Base-by-base conservation (phyloP, 345 rosid species). In the Dipteronia sinensis region DNA sequence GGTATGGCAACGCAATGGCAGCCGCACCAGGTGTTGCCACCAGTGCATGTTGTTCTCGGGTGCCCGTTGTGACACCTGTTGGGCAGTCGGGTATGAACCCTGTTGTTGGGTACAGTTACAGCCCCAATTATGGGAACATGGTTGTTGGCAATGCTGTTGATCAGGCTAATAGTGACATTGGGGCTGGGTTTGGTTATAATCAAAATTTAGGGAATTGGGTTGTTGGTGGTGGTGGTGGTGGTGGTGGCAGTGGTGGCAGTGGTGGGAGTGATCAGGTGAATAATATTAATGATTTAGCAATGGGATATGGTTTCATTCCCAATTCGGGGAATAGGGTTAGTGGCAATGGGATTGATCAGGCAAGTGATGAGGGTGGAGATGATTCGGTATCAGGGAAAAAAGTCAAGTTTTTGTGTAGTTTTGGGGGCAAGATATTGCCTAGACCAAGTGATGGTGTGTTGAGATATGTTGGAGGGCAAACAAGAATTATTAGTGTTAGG, bases 391-490 rank as follows among this genome's bases (percentile, higher is more conserved):
- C 90, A 1, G 85, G 88, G 78, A 90, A 84, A 82, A 90, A 88
- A 72, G 87, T 92, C 27, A 92, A 90, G 82, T 82, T 92, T 58
- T 82, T 92, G 82, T 92, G 93, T 80, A 90, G 94, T 79, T 92
- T 90, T 80, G 89, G 94, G 74, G 97, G 97, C 20, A 90, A 86
- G 82, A 92, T 92, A 75, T 80, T 90, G 80, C 97, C 97, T 67
- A 88, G 97, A 85, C 97, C 97, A 3, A 89, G 91, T 79, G 93
- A 92, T 85, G 90, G 90, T 29, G 71, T 82, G 87, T 76, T 92
- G 89, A 90, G 94, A 83, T 90, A 92, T 70, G 94, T 86, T 16
- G 94, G 97, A 68, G 94, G 97, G 63, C 90, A 90, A 46, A 92
- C 97, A 7, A 86, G 93, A 85, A 86, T 92, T 65, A 82, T 92